Conservation (phyloP, 257 asterid species). For the Apocynum venetum region DNA sequence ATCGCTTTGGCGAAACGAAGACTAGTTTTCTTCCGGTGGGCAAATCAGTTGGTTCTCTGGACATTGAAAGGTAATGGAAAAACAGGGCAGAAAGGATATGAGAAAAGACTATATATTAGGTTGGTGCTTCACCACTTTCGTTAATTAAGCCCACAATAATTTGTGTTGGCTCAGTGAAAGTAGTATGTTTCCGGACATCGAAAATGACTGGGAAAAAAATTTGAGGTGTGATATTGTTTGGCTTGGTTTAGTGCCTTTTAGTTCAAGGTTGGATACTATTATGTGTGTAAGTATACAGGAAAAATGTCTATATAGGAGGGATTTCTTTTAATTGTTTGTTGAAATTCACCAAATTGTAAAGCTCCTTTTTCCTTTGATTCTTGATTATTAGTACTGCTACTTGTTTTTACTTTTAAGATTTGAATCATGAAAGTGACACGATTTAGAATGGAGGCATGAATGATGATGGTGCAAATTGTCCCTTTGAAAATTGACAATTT, state of each 20-base stretch:
- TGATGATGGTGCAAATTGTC: background rate
- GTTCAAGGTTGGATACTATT: constrained; percentile 7
- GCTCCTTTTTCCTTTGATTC: background rate
- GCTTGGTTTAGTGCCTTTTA: constrained; percentile 21
- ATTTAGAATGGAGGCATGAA: no score
- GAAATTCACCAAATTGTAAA: constrained; percentile 3
- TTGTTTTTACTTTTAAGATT: background rate
- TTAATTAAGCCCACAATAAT: constrained; percentile 24
- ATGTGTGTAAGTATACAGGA: constrained; percentile 12
- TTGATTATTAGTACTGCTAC: background rate
- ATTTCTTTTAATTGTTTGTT: background rate
- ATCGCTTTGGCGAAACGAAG: background rate
- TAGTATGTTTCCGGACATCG: background rate
- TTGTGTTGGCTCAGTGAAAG: constrained; percentile 22
- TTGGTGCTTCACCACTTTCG: constrained; percentile 10
- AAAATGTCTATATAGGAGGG: constrained; percentile 5
- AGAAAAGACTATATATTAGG: background rate
- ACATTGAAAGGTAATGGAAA: constrained; percentile 40
- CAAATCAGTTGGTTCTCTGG: constrained; percentile 5
- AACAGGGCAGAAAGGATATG: background rate
- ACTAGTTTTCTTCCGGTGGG: background rate
- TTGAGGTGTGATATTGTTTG: constrained; percentile 25
- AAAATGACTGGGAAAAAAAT: background rate
- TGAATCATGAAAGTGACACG: background rate
- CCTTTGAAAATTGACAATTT: background rate